phyloP scores from a whole-genome alignment of 441 rosid species.

The Viola pubescens region DNA sequence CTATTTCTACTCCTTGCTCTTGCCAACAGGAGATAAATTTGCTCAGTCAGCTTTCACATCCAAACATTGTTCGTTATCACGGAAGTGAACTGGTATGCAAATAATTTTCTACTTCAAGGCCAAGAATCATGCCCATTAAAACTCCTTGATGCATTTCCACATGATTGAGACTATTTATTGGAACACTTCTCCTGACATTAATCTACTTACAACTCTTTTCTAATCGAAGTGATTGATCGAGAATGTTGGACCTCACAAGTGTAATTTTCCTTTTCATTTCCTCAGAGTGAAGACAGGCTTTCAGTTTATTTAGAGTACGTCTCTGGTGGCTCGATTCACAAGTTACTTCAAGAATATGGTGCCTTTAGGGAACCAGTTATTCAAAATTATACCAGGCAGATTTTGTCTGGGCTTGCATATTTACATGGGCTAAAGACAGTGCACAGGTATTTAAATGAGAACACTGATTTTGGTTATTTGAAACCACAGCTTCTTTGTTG shows the following conservation, averaged over 20 bases:
- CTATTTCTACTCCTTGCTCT: conserved; percentile 13
- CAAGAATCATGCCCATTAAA: too few species aligned
- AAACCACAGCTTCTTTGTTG: conserved; percentile 3
- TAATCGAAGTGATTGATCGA: neutral
- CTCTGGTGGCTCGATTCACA: conserved; percentile 94
- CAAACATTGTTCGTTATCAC: conserved; percentile 76
- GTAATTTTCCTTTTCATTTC: conserved; percentile 21
- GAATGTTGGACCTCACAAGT: conserved; percentile 14
- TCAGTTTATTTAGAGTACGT: conserved; percentile 91
- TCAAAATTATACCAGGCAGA: conserved; percentile 86
- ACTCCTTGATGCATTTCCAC: neutral
- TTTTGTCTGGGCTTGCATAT: conserved; percentile 80
- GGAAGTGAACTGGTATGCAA: conserved; percentile 89
- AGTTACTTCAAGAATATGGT: conserved; percentile 90
- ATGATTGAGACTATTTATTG: conserved; percentile 1
- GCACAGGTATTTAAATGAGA: conserved; percentile 52
- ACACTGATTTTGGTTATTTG: conserved; percentile 11
- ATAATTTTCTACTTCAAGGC: too few species aligned
- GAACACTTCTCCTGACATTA: neutral
- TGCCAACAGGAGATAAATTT: conserved; percentile 75
- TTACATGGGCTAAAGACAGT: conserved; percentile 87
- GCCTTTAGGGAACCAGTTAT: conserved; percentile 86
- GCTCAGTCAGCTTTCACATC: conserved; percentile 78
- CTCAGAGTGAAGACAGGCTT: conserved; percentile 72
- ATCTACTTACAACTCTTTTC: neutral